Conservation (phyloP, 75 land plant species). For the Ceratopteris richardii region DNA sequence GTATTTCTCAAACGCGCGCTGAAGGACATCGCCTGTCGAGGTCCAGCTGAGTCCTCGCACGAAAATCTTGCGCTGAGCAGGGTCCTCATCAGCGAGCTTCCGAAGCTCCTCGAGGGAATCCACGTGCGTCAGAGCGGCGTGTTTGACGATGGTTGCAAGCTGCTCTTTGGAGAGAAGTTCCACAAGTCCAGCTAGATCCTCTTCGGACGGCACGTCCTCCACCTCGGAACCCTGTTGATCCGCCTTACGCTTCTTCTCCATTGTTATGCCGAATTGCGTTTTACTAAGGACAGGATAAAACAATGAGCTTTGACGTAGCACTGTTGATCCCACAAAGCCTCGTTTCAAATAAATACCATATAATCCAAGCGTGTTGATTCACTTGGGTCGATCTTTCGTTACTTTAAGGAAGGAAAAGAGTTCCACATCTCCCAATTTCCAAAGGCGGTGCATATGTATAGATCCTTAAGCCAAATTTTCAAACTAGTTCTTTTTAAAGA, state of each 20-base stretch:
- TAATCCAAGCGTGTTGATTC: too few relatives aligned
- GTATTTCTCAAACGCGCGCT: slow-evolving; percentile 4
- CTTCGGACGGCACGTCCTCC: slow-evolving; percentile 1
- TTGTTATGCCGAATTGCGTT: too few relatives aligned
- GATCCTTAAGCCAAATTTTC: too few relatives aligned
- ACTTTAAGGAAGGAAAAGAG: too few relatives aligned
- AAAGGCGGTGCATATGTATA: too few relatives aligned
- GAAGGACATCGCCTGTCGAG: slow-evolving; percentile 38
- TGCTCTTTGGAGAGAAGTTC: slow-evolving; percentile 50
- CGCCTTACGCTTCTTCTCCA: slow-evolving; percentile 48
- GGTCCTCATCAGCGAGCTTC: slow-evolving; percentile 43
- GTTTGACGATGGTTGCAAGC: slow-evolving; percentile 37
- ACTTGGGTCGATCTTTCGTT: too few relatives aligned
- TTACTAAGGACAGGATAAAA: too few relatives aligned
- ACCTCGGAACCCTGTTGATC: slow-evolving; percentile 33
- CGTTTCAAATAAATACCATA: too few relatives aligned
- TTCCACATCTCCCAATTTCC: too few relatives aligned
- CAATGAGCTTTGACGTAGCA: too few relatives aligned
- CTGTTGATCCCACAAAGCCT: too few relatives aligned
- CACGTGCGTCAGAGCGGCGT: slow-evolving; percentile 17
- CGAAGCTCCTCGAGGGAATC: slow-evolving; percentile 40
- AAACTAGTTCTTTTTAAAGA: too few relatives aligned
- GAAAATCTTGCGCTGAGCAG: slow-evolving; percentile 54
- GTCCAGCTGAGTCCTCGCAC: slow-evolving; percentile 65
- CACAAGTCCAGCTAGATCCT: slow-evolving; percentile 30